phyloP scores from a whole-genome alignment of 257 asterid species.

The Lantana camara region DNA sequence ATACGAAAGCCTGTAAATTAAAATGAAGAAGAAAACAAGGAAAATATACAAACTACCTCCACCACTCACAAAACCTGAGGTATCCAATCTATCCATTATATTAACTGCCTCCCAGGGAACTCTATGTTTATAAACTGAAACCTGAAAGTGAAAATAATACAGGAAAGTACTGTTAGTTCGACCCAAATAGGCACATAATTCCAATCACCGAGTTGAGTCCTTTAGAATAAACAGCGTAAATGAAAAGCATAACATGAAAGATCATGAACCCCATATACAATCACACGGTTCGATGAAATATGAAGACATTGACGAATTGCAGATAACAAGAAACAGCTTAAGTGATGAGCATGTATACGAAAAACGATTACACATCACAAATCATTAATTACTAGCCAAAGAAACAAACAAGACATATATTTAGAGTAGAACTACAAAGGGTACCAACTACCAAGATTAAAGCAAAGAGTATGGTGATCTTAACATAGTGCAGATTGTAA shows the following conservation, averaged over 20 bases:
- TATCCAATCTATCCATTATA: conserved; percentile 79
- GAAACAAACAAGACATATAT: not conserved
- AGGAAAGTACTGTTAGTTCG: not conserved
- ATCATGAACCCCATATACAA: not conserved
- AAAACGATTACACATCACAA: not conserved
- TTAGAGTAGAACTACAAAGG: not conserved
- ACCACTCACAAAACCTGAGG: conserved; percentile 89
- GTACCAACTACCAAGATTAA: conserved; percentile 7
- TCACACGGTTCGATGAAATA: not conserved
- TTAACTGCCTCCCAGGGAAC: conserved; percentile 24
- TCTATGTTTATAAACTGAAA: conserved; percentile 21
- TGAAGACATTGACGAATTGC: not conserved
- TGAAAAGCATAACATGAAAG: conserved; percentile 12
- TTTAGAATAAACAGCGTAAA: conserved; percentile 5
- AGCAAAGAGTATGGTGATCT: not conserved
- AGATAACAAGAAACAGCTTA: not conserved
- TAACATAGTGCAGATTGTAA: too few species aligned
- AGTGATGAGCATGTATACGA: not conserved
- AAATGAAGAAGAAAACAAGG: conserved; percentile 37
- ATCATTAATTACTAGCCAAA: not conserved
- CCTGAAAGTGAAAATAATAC: conserved; percentile 21
- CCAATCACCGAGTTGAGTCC: conserved; percentile 22
- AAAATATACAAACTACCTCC: conserved; percentile 51
- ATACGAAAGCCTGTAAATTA: conserved; percentile 33
- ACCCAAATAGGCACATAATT: conserved; percentile 24